Conservation (phyloP, 2,329 filamentous ascomycete species). For the Microcera coccophila region DNA sequence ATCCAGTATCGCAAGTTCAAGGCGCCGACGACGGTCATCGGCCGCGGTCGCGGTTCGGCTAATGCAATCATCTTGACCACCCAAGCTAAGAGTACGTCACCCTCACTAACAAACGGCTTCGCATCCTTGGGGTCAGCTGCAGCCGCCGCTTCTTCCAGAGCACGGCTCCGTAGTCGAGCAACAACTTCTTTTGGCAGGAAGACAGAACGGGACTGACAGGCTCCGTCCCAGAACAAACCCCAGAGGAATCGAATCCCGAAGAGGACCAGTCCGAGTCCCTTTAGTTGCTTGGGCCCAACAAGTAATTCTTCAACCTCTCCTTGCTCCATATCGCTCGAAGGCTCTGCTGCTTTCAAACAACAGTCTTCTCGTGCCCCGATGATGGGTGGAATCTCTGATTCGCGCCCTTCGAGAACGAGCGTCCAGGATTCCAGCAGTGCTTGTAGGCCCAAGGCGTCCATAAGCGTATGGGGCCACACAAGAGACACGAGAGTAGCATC, state of each 20-base stretch:
- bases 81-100: slow-evolving; percentile 44
- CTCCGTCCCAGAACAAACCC: slow-evolving; percentile 29
- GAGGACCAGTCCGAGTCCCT: slow-evolving; percentile 24
- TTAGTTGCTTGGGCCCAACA: slow-evolving; percentile 21
- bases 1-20: slow-evolving; percentile 29
- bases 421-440: slow-evolving; percentile 45
- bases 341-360: background rate
- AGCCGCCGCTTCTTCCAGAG: slow-evolving; percentile 24
- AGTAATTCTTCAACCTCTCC: slow-evolving; percentile 1
- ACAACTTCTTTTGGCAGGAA: slow-evolving; percentile 36
- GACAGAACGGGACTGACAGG: slow-evolving; percentile 35
- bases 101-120: slow-evolving; percentile 42
- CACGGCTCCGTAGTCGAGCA: slow-evolving; percentile 26
- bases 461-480: slow-evolving; percentile 44
- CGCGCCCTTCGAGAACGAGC: slow-evolving; percentile 40
- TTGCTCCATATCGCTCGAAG: slow-evolving; percentile 1
- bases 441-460: slow-evolving; percentile 43
- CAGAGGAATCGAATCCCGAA: slow-evolving; percentile 35
- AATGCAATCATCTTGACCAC: slow-evolving; percentile 23
- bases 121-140: background rate
- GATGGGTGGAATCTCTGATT: slow-evolving; percentile 38
- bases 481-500: slow-evolving; percentile 49
- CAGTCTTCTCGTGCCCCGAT: slow-evolving; percentile 33
- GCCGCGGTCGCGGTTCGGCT: slow-evolving; percentile 15
- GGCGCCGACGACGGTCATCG: slow-evolving; percentile 24